phyloP scores from a whole-genome alignment of 2,329 filamentous ascomycete genomes.

The Aspergillus neotritici region DNA sequence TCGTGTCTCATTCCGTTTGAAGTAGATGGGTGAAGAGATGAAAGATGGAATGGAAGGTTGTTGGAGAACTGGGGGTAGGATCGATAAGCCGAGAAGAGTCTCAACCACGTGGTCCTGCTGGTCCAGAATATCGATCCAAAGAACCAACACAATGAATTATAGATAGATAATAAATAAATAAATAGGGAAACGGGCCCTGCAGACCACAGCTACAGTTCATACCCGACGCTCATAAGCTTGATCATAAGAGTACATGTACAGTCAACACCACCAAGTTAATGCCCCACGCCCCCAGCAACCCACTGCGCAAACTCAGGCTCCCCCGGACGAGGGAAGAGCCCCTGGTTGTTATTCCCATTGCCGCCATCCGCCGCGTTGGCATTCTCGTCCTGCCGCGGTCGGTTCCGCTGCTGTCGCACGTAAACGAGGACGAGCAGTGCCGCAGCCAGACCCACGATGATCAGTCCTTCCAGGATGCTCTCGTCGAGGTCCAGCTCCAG shows the following conservation, averaged over 20 bases:
- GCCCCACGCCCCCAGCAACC: conserved; percentile 60
- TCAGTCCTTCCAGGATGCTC: conserved; percentile 73
- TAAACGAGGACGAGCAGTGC: conserved; percentile 73
- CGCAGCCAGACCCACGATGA: conserved; percentile 73
- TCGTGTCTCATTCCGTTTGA: neutral
- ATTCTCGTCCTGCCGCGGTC: conserved; percentile 33
- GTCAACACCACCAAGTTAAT: conserved; percentile 26
- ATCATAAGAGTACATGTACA: conserved; percentile 4
- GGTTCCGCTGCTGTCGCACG: conserved; percentile 51
- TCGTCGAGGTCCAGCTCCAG: conserved; percentile 63
- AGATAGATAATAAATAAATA: neutral
- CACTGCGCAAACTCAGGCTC: conserved; percentile 65
- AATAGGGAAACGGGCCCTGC: neutral
- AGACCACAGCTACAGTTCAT: no score
- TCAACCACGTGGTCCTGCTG: neutral
- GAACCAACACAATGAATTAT: no score
- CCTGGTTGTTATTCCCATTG: conserved; percentile 39
- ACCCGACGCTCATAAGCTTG: no score
- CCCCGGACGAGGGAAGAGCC: conserved; percentile 60
- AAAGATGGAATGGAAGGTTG: neutral
- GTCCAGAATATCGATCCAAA: no score
- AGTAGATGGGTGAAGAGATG: neutral
- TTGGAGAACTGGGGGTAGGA: no score
- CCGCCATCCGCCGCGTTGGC: conserved; percentile 21
- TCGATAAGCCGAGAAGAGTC: no score